Conservation (phyloP, 192 early-diverging fungal species). For the Coemansia sp. region DNA sequence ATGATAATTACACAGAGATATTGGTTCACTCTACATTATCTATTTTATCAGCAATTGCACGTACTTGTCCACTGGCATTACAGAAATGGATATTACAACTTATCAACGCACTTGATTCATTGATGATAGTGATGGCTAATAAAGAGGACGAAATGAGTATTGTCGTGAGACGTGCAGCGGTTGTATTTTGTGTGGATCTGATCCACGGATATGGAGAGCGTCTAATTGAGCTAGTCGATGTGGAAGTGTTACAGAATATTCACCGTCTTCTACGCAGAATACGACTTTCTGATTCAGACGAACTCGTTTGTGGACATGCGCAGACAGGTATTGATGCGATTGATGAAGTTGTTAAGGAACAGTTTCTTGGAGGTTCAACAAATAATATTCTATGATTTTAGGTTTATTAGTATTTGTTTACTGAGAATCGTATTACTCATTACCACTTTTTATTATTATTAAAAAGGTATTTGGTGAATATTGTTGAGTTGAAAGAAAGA, state of each 20-base stretch:
- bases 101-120: constrained; percentile 64
- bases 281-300: constrained; percentile 68
- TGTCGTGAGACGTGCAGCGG: constrained; percentile 70
- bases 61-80: constrained; percentile 71
- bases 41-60: constrained; percentile 65
- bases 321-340: constrained; percentile 69
- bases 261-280: constrained; percentile 63
- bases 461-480: no score
- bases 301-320: constrained; percentile 70
- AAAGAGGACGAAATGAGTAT: constrained; percentile 5
- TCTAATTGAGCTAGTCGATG: constrained; percentile 59
- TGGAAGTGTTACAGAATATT: constrained; percentile 58
- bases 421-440: no score
- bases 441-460: no score
- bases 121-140: constrained; percentile 53
- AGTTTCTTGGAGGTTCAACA: constrained; percentile 3
- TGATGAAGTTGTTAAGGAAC: constrained; percentile 57
- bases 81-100: constrained; percentile 66
- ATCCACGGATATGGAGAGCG: constrained; percentile 66
- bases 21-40: constrained; percentile 63
- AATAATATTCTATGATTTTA: not conserved
- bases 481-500: not conserved
- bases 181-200: constrained; percentile 66
- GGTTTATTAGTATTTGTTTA: no score
- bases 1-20: constrained; percentile 1